A percentile compares a stretch with the other conserved stretches of the same genome.
Evolutionary conservation across 2,329 filamentous ascomycete species (phyloP).

Genomic region (Rosellinia necatrix): DNA sequence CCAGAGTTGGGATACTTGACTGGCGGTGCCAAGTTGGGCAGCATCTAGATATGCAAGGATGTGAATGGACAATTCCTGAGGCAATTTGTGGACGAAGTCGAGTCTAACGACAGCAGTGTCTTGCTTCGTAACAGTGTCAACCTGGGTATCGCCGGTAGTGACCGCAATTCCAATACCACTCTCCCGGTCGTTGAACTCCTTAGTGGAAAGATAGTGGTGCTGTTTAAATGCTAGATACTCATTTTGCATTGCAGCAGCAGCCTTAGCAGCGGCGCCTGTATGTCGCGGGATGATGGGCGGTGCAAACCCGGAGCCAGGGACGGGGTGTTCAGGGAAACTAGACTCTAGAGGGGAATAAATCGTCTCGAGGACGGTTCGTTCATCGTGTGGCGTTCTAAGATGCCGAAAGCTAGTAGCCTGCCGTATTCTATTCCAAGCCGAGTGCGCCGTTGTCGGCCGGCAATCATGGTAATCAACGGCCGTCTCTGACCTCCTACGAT

Average conservation of each 20-base stretch:
- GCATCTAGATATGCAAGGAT: conserved; percentile 62
- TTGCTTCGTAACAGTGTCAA: conserved; percentile 41
- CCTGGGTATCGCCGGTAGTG: conserved; percentile 47
- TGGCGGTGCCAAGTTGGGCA: conserved; percentile 53
- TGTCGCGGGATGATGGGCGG: conserved; percentile 65
- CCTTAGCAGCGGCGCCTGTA: conserved; percentile 64
- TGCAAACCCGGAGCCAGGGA: conserved; percentile 56
- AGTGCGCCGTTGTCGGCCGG: conserved; percentile 54
- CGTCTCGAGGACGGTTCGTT: conserved; percentile 44
- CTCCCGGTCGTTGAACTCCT: conserved; percentile 63
- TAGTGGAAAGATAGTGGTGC: conserved; percentile 49
- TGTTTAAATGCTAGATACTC: conserved; percentile 47
- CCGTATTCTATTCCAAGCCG: conserved; percentile 56
- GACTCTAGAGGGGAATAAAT: conserved; percentile 46
- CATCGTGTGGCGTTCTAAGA: conserved; percentile 51
- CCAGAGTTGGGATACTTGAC: conserved; percentile 59
- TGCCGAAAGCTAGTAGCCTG: conserved; percentile 58
- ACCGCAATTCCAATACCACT: conserved; percentile 68
- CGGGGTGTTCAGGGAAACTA: conserved; percentile 42
- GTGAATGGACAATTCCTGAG: conserved; percentile 63
- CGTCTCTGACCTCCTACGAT: conserved; percentile 43
- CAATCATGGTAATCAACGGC: conserved; percentile 32
- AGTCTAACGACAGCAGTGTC: conserved; percentile 49
- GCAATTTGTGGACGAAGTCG: conserved; percentile 62
- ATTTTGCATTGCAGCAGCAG: conserved; percentile 64